A percentile compares a stretch with the other conserved stretches of the same genome.
phyloP scores from a whole-genome alignment of 2,329 filamentous ascomycete species.

The Bertia moriformis region DNA sequence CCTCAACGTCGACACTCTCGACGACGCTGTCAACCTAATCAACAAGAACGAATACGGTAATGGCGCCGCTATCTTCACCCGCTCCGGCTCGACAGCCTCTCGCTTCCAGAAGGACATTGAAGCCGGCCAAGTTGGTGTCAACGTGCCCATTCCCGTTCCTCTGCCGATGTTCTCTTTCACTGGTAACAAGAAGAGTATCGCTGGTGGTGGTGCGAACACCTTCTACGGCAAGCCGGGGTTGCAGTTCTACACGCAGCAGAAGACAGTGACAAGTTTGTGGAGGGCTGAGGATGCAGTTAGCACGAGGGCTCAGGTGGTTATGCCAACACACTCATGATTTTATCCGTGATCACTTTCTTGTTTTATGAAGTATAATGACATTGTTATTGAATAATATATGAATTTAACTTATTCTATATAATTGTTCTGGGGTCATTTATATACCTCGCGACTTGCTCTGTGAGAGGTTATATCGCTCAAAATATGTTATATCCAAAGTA shows the following conservation, averaged over 20 bases:
- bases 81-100: conserved; percentile 12
- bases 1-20: conserved; percentile 15
- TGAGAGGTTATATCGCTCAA: no score
- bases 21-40: conserved; percentile 17
- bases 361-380: no score
- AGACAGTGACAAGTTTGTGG: conserved; percentile 62
- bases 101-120: conserved; percentile 15
- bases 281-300: conserved; percentile 46
- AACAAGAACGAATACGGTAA: conserved; percentile 17
- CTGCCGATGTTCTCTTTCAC: conserved; percentile 13
- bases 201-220: conserved; percentile 53
- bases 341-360: no score
- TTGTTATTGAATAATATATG: no score
- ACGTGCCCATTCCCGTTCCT: conserved; percentile 11
- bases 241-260: conserved; percentile 59
- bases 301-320: conserved; percentile 26
- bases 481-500: no score
- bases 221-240: conserved; percentile 61
- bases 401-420: not conserved
- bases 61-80: conserved; percentile 18
- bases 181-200: conserved; percentile 45
- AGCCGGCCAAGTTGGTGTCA: conserved; percentile 11
- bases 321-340: conserved; percentile 39
- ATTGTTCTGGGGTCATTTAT: no score
- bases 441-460: no score